phyloP scores from a whole-genome alignment of 2,329 filamentous ascomycete species.

The Truncatella angustata region DNA sequence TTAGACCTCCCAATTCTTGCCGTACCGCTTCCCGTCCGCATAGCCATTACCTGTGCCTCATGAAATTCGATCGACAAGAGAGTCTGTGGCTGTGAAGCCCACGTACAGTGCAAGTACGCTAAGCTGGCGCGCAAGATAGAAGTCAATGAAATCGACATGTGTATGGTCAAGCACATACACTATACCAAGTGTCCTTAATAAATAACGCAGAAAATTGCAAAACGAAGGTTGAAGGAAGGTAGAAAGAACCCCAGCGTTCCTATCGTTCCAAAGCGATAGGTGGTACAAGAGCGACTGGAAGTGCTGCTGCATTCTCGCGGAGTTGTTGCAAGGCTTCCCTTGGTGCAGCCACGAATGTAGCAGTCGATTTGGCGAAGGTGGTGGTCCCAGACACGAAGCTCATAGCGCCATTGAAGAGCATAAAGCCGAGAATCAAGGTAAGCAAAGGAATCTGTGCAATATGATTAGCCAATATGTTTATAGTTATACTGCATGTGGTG shows the following conservation, averaged over 20 bases:
- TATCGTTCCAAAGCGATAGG: too few relatives aligned
- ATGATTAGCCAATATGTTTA: too few relatives aligned
- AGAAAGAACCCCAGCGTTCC: too few relatives aligned
- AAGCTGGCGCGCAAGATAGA: too few relatives aligned
- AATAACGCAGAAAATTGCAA: background rate
- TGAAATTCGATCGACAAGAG: background rate
- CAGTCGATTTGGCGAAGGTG: slow-evolving; percentile 14
- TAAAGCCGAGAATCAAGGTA: slow-evolving; percentile 32
- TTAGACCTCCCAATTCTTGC: background rate
- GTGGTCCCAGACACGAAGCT: slow-evolving; percentile 19
- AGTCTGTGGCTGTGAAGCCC: too few relatives aligned
- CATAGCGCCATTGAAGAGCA: slow-evolving; percentile 32
- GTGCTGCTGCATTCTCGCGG: slow-evolving; percentile 6
- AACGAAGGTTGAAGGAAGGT: background rate
- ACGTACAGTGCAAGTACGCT: too few relatives aligned
- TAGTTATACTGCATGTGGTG: background rate
- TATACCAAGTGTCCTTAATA: too few relatives aligned
- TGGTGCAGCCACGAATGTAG: slow-evolving; percentile 17
- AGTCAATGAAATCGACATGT: too few relatives aligned
- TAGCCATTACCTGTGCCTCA: background rate
- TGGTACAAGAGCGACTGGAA: background rate
- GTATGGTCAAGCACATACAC: too few relatives aligned
- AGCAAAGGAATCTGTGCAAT: slow-evolving; percentile 34
- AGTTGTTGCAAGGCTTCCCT: slow-evolving; percentile 16
- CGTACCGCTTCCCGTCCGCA: too few relatives aligned